Evolutionary conservation across 2,329 filamentous ascomycete genomes (phyloP).

Genomic region (Pseudogymnoascus sp.): DNA sequence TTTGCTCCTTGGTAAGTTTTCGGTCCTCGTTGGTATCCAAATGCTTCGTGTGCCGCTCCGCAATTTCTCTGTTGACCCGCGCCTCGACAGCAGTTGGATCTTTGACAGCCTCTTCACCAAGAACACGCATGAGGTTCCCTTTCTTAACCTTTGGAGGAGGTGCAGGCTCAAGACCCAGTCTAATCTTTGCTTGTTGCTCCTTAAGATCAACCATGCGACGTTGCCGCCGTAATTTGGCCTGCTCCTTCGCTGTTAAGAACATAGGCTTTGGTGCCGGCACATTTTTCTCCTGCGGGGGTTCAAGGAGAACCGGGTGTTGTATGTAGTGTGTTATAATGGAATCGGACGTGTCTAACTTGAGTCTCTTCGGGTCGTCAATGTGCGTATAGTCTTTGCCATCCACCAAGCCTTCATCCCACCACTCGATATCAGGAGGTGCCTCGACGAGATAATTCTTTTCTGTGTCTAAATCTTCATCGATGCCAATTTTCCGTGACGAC

Average conservation of each 20-base stretch:
- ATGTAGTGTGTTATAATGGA: constrained; percentile 85
- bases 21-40: constrained; percentile 72
- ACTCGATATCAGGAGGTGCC: constrained; percentile 80
- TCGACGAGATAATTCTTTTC: constrained; percentile 87
- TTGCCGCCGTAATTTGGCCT: constrained; percentile 82
- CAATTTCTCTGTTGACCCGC: constrained; percentile 86
- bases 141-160: constrained; percentile 96
- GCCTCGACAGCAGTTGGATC: constrained; percentile 96
- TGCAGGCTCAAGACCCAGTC: constrained; percentile 79
- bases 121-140: constrained; percentile 92
- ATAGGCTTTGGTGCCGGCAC: constrained; percentile 75
- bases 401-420: constrained; percentile 92
- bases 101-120: constrained; percentile 79
- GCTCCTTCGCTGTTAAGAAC: constrained; percentile 85
- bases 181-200: constrained; percentile 92
- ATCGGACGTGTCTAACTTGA: constrained; percentile 72
- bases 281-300: constrained; percentile 84
- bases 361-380: constrained; percentile 53
- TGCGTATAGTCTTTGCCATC: constrained; percentile 66
- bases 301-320: constrained; percentile 84
- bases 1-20: constrained; percentile 81
- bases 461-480: constrained; percentile 81
- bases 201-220: constrained; percentile 88
- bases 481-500: constrained; percentile 78
- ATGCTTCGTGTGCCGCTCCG: constrained; percentile 74